Base-by-base conservation (phyloP, 1,284 basidiomycete genomes). In the Pseudomicrostroma phylloplanum region DNA sequence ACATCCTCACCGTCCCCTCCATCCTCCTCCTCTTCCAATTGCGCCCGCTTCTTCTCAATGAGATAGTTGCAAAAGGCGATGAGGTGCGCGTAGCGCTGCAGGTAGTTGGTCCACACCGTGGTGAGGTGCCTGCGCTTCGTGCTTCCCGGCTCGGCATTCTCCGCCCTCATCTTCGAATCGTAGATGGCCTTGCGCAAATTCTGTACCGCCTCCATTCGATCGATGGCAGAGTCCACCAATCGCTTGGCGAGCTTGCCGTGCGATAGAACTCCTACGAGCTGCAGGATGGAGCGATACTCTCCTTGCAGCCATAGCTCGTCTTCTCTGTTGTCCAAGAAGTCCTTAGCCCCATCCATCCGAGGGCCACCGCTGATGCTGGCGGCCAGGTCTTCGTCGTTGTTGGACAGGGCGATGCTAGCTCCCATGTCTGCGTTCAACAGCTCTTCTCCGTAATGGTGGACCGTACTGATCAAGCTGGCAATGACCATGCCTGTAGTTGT, bases 241-340 rank as follows among this genome's bases (percentile, higher is more conserved):
- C 87, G 86, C 80, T 99, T 99, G n/a, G 96, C 96, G 19, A 89
- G 82, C 81, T 92, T 92, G 23, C 91, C 91, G 70, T 90, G 85
- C 13, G 88, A 88, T 89, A 96, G 84, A 4, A 96, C 89, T 15
- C 90, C 89, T 55, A 96, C 89, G 55, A 99, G 87, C 72, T 96
- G 92, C 51, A 99, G 81, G 64, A 98, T 96, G 1, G 88, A 90
- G 81, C 96, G 96, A 83, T 96, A 99, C 77, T 98, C 94, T 56
- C 94, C 94, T 88, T 73, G 46, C 25, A 78, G 63, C 59, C 71
- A 78, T 12, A 80, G 72, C 48, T 80, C 76, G 12, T 78, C 72
- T 43, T 80, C 78, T 21, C 76, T 68, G 15, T 74, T 72, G 61
- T 80, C 78, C 60, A 66, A 62, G 13, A 58, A 65, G 53, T 70